Base-by-base conservation (phyloP, 139 green algal species). In the Chlorella ohadii region DNA sequence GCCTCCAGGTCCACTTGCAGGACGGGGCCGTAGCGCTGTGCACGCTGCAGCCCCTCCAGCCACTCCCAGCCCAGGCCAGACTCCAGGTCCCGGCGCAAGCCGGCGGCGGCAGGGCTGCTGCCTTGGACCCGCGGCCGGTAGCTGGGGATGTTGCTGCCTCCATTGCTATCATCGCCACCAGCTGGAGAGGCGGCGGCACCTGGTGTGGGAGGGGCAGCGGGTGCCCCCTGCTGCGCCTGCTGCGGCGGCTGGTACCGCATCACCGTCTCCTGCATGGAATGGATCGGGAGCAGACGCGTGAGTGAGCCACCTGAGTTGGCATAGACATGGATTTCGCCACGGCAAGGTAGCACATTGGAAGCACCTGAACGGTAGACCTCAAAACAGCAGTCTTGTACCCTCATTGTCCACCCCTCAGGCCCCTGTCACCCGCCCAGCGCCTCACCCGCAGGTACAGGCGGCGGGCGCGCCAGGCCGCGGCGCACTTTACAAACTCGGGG, bases 401-500 rank as follows among this genome's bases (percentile, higher is more conserved):
- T n/a, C n/a, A n/a, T n/a, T n/a, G n/a, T n/a, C n/a, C n/a, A n/a
- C n/a, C 17, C 20, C 11, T 17, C 16, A 51, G 27, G 66, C 66
- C 44, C 28, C 17, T 31, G 5, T 25, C 15, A 31, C 31, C 34
- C 33, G 22, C 33, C 33, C 36, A 22, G 27, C 33, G 13, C 28
- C 71, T 66, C 70, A 89, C 85, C 86, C 87, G 72, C n/a, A 91
- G 28, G 4, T 88, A 47, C 56, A 90, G 4, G 28, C 75, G 68
- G 0, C 70, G 75, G 1, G 61, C 38, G 27, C 67, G 81, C 92
- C 91, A 95, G 11, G 39, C n/a, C 55, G 34, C 34, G n/a, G 87
- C 63, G 75, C 91, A 93, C 79, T 89, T 51, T 36, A 80, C 85
- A 73, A 92, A 92, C 25, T 93, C 89, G 19, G 44, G 31, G 20